Evolutionary conservation across 495 filamentous ascomycete genomes (phyloP), one percentile per base, ranked within the genome.

Genomic region (Penicillium daleae): DNA sequence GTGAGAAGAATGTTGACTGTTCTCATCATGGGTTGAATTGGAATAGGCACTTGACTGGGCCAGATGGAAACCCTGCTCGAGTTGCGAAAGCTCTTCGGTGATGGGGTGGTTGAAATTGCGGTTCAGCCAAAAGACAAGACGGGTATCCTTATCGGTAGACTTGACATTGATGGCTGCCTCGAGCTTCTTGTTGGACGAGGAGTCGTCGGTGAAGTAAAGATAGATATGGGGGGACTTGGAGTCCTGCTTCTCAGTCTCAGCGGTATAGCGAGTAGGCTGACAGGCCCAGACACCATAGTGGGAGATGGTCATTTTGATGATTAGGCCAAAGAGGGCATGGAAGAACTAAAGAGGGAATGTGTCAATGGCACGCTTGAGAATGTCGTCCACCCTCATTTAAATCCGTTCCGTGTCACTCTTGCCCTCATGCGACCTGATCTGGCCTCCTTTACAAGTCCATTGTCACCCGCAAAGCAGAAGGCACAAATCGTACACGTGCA

Each of bases 231-330:
- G 68, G 8, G 71, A 73, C 37, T 64, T 71, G 35, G 71, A 53
- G 54, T 73, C 71, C 51, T 73, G 50, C 48, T 63, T 24, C 21
- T 56, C 55, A 22, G 63, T 66, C 49, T 73, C 60, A 7, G 71
- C 65, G n/a, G 54, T 50, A 58, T 68, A 73, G 59, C 48, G 57
- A 24, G 63, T 73, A 19, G 66, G 68, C 19, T 63, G 64, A n/a
- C 61, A 70, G 15, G 63, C 63, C 71, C 71, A 73, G 59, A 73
- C 71, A 50, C 71, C 71, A 29, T 73, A 73, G 46, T 73, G 68
- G 17, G 71, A 54, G 59, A 73, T 71, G 39, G 68, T 54, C 71
- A 73, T 73, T 29, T 48, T 60, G 40, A 31, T 1, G 29, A 39
- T 10, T 8, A 56, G 19, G 35, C 31, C 13, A 32, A 46, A 49